Percentiles rank a stretch among this genome's conserved stretches.
phyloP scores from a whole-genome alignment of 2,329 filamentous ascomycete species.

The Sporothrix luriei region DNA sequence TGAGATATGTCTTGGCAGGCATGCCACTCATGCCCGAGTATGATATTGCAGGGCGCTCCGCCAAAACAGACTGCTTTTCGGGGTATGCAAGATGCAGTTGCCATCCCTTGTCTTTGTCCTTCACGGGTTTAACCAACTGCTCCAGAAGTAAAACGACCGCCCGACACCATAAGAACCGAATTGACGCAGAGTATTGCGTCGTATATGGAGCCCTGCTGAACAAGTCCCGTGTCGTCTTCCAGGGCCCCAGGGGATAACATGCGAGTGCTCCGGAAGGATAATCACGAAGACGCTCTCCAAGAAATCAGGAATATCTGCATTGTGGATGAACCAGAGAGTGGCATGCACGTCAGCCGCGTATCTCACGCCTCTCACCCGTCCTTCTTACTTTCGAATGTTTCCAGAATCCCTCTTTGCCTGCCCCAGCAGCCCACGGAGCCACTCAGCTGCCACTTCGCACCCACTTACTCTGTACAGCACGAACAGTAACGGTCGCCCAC shows the following conservation, averaged over 20 bases:
- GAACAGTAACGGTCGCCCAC: too few relatives aligned
- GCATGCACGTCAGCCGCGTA: slow-evolving; percentile 20
- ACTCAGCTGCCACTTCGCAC: not conserved
- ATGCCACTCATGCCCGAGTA: not conserved
- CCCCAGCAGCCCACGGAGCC: not conserved
- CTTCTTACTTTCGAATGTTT: slow-evolving; percentile 24
- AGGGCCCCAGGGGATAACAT: too few relatives aligned
- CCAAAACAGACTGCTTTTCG: slow-evolving; percentile 19
- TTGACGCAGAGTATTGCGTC: not conserved
- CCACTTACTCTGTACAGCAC: too few relatives aligned
- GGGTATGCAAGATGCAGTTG: not conserved
- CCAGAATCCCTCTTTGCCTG: slow-evolving; percentile 25
- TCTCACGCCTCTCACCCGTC: not conserved
- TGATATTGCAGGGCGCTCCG: slow-evolving; percentile 22
- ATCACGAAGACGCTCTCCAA: not conserved
- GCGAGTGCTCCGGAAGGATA: not conserved
- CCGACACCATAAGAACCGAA: slow-evolving; percentile 16
- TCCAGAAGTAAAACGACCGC: not conserved
- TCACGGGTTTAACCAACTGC: slow-evolving; percentile 3
- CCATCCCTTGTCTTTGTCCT: not conserved
- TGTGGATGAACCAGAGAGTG: slow-evolving; percentile 9
- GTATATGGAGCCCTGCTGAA: too few relatives aligned
- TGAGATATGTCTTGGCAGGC: slow-evolving; percentile 14
- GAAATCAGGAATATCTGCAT: not conserved
- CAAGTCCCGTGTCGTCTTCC: too few relatives aligned